Conservation (phyloP, 179 eudicot genomes). For the Beta corolliflora region DNA sequence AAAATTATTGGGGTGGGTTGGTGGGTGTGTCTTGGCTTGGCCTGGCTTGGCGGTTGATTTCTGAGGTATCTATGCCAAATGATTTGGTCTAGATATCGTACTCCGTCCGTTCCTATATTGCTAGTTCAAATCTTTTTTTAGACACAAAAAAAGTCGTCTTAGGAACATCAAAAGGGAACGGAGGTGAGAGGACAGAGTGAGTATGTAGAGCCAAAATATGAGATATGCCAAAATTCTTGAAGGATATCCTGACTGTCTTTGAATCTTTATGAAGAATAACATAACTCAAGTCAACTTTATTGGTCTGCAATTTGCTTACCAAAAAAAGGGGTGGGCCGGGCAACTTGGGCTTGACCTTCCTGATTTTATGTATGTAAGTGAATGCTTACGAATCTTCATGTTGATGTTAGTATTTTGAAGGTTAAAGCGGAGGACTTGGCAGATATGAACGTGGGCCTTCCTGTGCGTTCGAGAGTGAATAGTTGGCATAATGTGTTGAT, state of each 20-base stretch:
- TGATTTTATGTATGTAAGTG: background rate
- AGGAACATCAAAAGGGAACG: too few relatives aligned
- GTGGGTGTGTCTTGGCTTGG: background rate
- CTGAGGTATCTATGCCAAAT: background rate
- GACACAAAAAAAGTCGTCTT: too few relatives aligned
- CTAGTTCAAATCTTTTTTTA: too few relatives aligned
- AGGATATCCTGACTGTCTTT: background rate
- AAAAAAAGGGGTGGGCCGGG: background rate
- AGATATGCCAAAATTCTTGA: background rate
- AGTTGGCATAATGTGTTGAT: constrained; percentile 77
- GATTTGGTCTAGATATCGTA: background rate
- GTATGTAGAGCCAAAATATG: too few relatives aligned
- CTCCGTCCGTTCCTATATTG: too few relatives aligned
- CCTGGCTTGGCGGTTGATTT: too few relatives aligned
- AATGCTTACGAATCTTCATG: background rate
- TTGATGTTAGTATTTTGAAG: constrained; percentile 20
- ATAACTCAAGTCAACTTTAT: too few relatives aligned
- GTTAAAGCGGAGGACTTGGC: constrained; percentile 70
- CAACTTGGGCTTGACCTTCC: background rate
- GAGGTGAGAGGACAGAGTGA: too few relatives aligned
- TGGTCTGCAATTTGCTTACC: background rate
- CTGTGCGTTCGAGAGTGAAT: constrained; percentile 74
- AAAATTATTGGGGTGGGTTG: background rate
- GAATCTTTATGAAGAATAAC: too few relatives aligned
- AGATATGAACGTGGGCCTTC: constrained; percentile 85